Evolutionary conservation across 805 yeast species (phyloP), one percentile per base, ranked within the genome.

Genomic region (Blastobotrys robertii): DNA sequence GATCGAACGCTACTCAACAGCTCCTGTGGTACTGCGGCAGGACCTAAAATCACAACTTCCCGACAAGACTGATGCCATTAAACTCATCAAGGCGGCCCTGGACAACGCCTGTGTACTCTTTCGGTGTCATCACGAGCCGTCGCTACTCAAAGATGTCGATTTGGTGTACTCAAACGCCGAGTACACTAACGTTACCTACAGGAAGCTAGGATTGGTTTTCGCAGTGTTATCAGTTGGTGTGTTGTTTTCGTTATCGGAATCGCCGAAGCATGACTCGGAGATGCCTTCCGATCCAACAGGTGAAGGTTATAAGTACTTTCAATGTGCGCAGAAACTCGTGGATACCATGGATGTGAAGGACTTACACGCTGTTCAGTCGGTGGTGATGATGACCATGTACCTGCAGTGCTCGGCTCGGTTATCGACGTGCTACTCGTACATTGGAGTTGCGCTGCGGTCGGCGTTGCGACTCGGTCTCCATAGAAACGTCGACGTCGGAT

Each of bases 331-430:
- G 37, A 13, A 16, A 6, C 16, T 13, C 6, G 16, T 16, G n/a
- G 19, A 13, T 10, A 13, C 16, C n/a, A 13, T 16, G n/a, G 37
- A 34, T 4, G 37, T 34, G 7, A 13, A 34, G n/a, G 16, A 34
- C 15, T 13, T 34, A 15, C 16, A 34, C 8, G 37, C 37, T 10
- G 37, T 34, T 4, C 13, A 13, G 37, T 13, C 37, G 5, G 19
- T 34, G 22, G 37, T 34, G 5, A 34, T 34, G 37, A 34, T 34
- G 37, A 34, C 37, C 15, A 13, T 34, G 16, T 34, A 13, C 8
- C 37, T 34, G n/a, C 37, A 34, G 37, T 34, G 37, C 15, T 34
- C 37, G 22, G 37, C 37, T 34, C 16, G 37, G 22, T 15, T 34
- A 5, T 11, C 37, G 15, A 34, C 37, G 15, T 34, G 37, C 37